These are phyloP conservation scores for Salvia splendens DNA, from an alignment of 257 asterid genomes.

Conservation along the genomic window DNA sequence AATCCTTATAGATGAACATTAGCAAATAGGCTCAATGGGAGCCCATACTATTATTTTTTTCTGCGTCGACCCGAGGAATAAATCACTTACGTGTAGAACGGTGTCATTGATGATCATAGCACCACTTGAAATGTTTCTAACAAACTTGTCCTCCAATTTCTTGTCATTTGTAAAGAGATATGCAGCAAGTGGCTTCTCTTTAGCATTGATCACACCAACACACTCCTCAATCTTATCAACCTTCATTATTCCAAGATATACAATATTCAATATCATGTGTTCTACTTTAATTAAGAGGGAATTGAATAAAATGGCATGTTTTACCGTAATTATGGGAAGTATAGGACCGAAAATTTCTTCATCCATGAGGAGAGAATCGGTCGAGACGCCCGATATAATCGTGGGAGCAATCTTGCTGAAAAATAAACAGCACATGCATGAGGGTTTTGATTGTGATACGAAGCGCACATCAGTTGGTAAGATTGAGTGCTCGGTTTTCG, in stretches of 20 bases:
- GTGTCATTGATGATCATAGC: conserved; percentile 73
- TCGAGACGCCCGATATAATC: conserved; percentile 64
- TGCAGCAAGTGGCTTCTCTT: conserved; percentile 91
- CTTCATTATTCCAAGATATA: conserved; percentile 35
- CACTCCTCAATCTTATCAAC: conserved; percentile 69
- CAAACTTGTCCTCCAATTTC: conserved; percentile 60
- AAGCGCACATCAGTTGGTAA: no score
- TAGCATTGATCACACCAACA: conserved; percentile 50
- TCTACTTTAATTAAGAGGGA: no score
- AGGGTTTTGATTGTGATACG: no score
- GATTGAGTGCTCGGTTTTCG: no score
- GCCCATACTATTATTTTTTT: no score
- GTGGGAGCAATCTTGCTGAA: conserved; percentile 84
- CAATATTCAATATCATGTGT: no score
- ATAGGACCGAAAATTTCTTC: conserved; percentile 97
- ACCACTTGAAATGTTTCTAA: conserved; percentile 64
- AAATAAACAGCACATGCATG: background rate
- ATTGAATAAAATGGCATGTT: no score
- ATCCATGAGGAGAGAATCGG: conserved; percentile 67
- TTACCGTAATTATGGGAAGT: conserved; percentile 87
- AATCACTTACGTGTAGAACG: conserved; percentile 56
- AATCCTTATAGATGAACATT: background rate
- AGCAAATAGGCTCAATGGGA: no score
- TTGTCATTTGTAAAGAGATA: conserved; percentile 76
- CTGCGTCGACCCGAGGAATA: background rate